Conservation (phyloP, 2,329 filamentous ascomycete genomes). For the Ascochyta pisi region DNA sequence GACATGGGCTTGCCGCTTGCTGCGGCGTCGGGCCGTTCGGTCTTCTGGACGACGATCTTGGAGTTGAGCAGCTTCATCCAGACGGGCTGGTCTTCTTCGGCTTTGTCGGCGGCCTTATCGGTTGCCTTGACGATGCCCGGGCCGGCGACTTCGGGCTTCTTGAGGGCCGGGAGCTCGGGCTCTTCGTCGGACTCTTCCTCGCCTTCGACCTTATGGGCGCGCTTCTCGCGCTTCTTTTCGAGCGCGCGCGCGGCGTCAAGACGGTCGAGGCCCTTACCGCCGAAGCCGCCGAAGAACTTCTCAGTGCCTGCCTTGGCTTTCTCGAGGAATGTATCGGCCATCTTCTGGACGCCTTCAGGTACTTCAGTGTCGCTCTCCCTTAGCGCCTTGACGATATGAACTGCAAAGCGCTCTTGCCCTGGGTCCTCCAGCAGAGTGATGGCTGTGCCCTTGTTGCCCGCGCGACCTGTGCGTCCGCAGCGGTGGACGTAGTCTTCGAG, state of each 20-base stretch:
- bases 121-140: conserved; percentile 45
- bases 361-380: conserved; percentile 87
- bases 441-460: conserved; percentile 91
- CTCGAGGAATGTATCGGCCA: conserved; percentile 75
- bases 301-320: conserved; percentile 94
- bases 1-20: conserved; percentile 64
- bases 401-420: conserved; percentile 88
- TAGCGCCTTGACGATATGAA: conserved; percentile 89
- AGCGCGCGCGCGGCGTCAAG: conserved; percentile 91
- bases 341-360: conserved; percentile 69
- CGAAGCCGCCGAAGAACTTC: conserved; percentile 85
- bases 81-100: conserved; percentile 33
- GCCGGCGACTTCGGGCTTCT: conserved; percentile 60
- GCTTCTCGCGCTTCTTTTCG: conserved; percentile 76
- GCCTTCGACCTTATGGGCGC: conserved; percentile 83
- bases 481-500: conserved; percentile 96
- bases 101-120: conserved; percentile 14
- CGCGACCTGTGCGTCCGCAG: conserved; percentile 89
- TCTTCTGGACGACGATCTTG: conserved; percentile 76
- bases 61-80: conserved; percentile 60
- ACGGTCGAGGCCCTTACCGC: conserved; percentile 90
- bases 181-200: conserved; percentile 90
- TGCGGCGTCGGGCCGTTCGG: conserved; percentile 60
- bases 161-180: conserved; percentile 59
- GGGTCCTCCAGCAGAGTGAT: conserved; percentile 94